Conservation (phyloP, 371 early-diverging fungal genomes). For the Blakeslea trispora region DNA sequence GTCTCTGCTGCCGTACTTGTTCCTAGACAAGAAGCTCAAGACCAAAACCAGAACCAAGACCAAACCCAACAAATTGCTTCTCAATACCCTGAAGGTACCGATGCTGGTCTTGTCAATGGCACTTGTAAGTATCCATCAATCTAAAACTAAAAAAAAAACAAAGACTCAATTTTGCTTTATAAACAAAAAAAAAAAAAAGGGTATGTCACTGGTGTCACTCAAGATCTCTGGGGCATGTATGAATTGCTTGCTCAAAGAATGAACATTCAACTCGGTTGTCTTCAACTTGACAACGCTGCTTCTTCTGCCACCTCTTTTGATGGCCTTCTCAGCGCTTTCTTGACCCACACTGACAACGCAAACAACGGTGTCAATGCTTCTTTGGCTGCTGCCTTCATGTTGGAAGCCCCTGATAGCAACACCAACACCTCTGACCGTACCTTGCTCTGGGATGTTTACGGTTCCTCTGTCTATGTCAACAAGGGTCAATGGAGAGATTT, state of each 20-base stretch:
- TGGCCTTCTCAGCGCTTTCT: conserved; percentile 14
- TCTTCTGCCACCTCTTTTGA: conserved; percentile 18
- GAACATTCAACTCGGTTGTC: conserved; percentile 17
- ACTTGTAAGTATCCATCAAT: conserved; percentile 30
- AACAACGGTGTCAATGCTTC: conserved; percentile 19
- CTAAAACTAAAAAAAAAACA: neutral
- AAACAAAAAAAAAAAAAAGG: no score
- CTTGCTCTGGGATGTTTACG: conserved; percentile 18
- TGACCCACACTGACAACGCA: conserved; percentile 3
- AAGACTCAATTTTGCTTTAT: neutral
- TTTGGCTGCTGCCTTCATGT: conserved; percentile 15
- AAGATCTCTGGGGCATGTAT: conserved; percentile 18
- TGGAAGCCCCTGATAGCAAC: conserved; percentile 12
- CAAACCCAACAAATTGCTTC: neutral
- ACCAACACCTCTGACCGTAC: conserved; percentile 10
- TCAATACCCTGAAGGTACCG: conserved; percentile 12
- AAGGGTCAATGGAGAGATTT: conserved; percentile 23
- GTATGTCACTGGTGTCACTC: conserved; percentile 24
- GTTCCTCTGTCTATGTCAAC: conserved; percentile 28
- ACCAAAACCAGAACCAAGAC: neutral
- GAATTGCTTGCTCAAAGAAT: conserved; percentile 5
- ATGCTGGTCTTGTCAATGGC: conserved; percentile 18
- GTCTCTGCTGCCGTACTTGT: conserved; percentile 13
- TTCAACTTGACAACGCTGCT: conserved; percentile 15
- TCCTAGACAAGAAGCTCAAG: conserved; percentile 19